Conservation (phyloP, 257 asterid genomes). For the Fraxinus pennsylvanica region DNA sequence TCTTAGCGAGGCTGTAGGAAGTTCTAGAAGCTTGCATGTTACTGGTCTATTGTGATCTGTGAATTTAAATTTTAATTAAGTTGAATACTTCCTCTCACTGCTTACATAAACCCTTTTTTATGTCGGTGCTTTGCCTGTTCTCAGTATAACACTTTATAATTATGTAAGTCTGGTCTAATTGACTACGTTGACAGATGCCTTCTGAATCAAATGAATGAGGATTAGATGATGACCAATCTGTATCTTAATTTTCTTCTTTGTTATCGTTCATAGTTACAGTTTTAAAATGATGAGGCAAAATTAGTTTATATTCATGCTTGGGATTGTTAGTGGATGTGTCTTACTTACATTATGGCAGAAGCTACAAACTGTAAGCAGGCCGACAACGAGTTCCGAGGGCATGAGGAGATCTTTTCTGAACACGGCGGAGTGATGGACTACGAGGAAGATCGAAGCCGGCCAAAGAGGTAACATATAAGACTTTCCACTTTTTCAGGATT, state of each 20-base stretch:
- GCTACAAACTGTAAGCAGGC: slow-evolving; percentile 96
- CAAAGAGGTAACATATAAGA: slow-evolving; percentile 70
- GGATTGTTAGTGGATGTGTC: slow-evolving; percentile 76
- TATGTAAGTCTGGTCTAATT: background rate
- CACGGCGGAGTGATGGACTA: slow-evolving; percentile 95
- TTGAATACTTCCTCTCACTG: background rate
- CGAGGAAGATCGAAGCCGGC: slow-evolving; percentile 86
- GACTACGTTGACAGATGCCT: slow-evolving; percentile 15
- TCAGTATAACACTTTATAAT: slow-evolving; percentile 5
- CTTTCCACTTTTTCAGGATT: slow-evolving; percentile 17
- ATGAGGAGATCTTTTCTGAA: slow-evolving; percentile 85
- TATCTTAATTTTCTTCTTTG: background rate
- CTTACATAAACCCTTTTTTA: background rate
- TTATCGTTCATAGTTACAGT: background rate
- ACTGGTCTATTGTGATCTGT: background rate
- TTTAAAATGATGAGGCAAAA: slow-evolving; percentile 2
- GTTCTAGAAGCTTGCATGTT: background rate
- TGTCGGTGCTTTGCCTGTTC: background rate
- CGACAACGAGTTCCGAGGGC: slow-evolving; percentile 72
- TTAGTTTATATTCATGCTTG: slow-evolving; percentile 39
- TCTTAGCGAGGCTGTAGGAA: background rate
- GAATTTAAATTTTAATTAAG: background rate
- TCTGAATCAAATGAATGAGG: slow-evolving; percentile 5
- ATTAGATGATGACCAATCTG: slow-evolving; percentile 5
- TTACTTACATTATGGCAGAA: slow-evolving; percentile 97